Evolutionary conservation across 192 early-diverging fungal species (phyloP).

Genomic region (Dimargaris xerosporica): DNA sequence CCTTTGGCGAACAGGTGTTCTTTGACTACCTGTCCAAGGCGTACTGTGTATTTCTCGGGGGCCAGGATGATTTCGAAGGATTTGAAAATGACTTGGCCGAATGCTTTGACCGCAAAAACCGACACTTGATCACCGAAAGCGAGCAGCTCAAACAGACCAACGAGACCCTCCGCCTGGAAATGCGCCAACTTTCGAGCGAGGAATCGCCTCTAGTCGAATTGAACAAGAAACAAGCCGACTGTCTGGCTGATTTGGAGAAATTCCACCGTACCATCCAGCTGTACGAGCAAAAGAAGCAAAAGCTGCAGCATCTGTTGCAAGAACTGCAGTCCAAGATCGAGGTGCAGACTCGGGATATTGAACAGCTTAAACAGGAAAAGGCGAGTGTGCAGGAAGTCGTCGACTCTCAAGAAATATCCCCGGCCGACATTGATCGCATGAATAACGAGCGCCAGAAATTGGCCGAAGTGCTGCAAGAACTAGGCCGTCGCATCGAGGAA

Average conservation of each 20-base stretch:
- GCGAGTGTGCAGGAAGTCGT: conserved; percentile 40
- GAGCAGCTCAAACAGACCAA: conserved; percentile 27
- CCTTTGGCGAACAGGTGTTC: conserved; percentile 51
- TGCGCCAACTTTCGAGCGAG: background rate
- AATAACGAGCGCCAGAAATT: conserved; percentile 59
- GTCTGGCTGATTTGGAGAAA: conserved; percentile 19
- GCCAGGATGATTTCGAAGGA: conserved; percentile 44
- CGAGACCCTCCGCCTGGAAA: conserved; percentile 8
- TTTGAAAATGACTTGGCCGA: conserved; percentile 38
- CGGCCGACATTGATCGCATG: conserved; percentile 71
- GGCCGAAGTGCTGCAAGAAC: conserved; percentile 27
- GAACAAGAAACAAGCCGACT: background rate
- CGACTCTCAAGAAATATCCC: conserved; percentile 58
- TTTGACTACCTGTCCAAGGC: conserved; percentile 51
- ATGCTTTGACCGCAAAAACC: conserved; percentile 47
- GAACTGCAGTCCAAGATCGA: conserved; percentile 34
- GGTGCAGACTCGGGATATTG: conserved; percentile 26
- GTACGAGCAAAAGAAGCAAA: conserved; percentile 3
- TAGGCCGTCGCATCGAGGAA: conserved; percentile 40
- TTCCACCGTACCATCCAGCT: conserved; percentile 11
- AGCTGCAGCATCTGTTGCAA: background rate
- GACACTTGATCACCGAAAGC: conserved; percentile 29
- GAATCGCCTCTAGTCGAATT: background rate
- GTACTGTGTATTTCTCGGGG: conserved; percentile 45
- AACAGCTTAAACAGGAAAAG: conserved; percentile 34